phyloP scores from a whole-genome alignment of 345 rosid genomes.

The Nasturtium officinale region DNA sequence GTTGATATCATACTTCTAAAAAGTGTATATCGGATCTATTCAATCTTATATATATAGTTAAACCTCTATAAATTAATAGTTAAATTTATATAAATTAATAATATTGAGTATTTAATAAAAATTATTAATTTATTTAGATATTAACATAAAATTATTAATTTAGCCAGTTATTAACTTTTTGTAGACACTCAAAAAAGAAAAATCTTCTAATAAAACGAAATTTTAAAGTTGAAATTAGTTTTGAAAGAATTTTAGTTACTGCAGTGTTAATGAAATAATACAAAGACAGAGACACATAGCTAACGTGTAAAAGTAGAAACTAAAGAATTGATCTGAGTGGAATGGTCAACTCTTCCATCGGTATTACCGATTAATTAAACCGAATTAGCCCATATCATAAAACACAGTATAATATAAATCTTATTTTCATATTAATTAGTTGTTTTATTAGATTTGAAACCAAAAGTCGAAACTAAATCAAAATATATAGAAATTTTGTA shows the following conservation, averaged over 20 bases:
- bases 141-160: too few species aligned
- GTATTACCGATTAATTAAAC: background rate
- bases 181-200: background rate
- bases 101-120: too few species aligned
- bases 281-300: background rate
- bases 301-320: background rate
- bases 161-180: too few species aligned
- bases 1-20: too few species aligned
- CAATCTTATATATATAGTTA: too few species aligned
- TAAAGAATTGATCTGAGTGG: background rate
- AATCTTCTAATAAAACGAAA: background rate
- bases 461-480: too few species aligned
- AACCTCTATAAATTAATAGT: too few species aligned
- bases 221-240: background rate
- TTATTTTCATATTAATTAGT: background rate
- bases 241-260: background rate
- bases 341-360: background rate
- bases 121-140: too few species aligned
- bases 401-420: background rate
- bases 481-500: background rate
- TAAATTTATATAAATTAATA: too few species aligned
- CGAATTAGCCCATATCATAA: background rate
- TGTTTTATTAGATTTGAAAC: too few species aligned
- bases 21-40: too few species aligned
- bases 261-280: background rate